Base-by-base conservation (phyloP, 2,329 filamentous ascomycete genomes). In the Dryadomyces quercus-mongolicae region DNA sequence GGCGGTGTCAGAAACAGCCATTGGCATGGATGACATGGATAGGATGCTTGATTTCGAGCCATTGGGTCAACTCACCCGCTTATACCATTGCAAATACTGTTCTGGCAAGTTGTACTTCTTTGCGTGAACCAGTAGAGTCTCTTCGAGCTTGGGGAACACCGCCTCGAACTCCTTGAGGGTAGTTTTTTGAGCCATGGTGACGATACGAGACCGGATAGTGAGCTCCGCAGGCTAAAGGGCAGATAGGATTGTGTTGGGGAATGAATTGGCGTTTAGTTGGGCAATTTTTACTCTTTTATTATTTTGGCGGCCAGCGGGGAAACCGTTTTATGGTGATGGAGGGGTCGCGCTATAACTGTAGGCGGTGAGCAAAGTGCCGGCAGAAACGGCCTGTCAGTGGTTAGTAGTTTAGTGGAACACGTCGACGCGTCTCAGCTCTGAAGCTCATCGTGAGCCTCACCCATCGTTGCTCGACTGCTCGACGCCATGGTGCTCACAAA, bases 111-210 rank as follows among this genome's bases (percentile, higher is more conserved):
- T 90, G 76, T 94, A 95, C 64, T 81, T 76, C 67, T 82, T 80
- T 62, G 85, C 86, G 73, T 93, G 83, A 59, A 82, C 82, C 62
- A 91, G 77, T 55, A 98, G 75, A 65, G 90, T 88, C 67, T 88
- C 79, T 65, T 91, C 82, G 60, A 98, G 81, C 70, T 85, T 85
- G 54, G 89, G 88, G 74, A 91, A 97, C 67, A 96, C 80, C 48
- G 82, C 76, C 78, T 97, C 90, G 69, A 98, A 98, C 65, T 95
- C 85, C 65, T 86, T 76, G 56, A 91, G 82, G 50, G 85, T 91
- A 51, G 85, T 85, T 62, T 83, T 82, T 76, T 93, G 72, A 45
- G 80, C 77, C 78, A 82, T 83, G 52, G 44, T 12, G 10, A 16
- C 44, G 6, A 46, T 5, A 15, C 40, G 40, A 18, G 12, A n/a